Conservation (phyloP, 805 yeast species). For the Sugiyamaella qingdaonensis region DNA sequence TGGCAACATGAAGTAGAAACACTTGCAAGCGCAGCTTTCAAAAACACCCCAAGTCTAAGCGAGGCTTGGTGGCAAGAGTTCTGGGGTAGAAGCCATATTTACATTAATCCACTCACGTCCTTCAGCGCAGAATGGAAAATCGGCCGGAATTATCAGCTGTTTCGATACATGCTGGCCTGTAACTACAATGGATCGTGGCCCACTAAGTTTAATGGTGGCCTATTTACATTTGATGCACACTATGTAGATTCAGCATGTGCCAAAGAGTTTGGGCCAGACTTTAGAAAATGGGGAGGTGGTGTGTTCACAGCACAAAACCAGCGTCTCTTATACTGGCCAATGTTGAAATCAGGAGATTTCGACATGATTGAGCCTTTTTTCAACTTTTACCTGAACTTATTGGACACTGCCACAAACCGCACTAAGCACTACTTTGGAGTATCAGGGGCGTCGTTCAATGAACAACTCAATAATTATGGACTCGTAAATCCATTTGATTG, state of each 20-base stretch:
- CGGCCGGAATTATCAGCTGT: not conserved
- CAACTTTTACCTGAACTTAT: not conserved
- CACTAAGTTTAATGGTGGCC: constrained; percentile 2
- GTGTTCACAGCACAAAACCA: constrained; percentile 1
- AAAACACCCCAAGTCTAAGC: not conserved
- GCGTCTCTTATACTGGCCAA: not conserved
- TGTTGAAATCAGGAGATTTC: not conserved
- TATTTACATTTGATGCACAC: not conserved
- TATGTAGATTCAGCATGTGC: not conserved
- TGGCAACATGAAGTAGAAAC: not conserved
- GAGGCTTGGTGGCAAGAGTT: not conserved
- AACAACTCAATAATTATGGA: constrained; percentile 1
- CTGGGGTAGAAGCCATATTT: constrained; percentile 1
- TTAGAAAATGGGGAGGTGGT: constrained; percentile 2
- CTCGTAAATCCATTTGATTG: constrained; percentile 1
- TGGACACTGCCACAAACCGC: not conserved
- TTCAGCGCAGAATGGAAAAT: not conserved
- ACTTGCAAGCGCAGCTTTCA: not conserved
- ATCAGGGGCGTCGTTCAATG: not conserved
- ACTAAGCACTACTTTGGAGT: not conserved
- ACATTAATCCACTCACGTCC: not conserved
- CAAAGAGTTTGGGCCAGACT: not conserved
- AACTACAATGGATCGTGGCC: not conserved
- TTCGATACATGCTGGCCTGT: constrained; percentile 2
- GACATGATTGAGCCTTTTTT: not conserved